Evolutionary conservation across 2,329 filamentous ascomycete genomes (phyloP), one percentile per base, ranked within the genome.

Genomic region (Elsinoe arachidis): DNA sequence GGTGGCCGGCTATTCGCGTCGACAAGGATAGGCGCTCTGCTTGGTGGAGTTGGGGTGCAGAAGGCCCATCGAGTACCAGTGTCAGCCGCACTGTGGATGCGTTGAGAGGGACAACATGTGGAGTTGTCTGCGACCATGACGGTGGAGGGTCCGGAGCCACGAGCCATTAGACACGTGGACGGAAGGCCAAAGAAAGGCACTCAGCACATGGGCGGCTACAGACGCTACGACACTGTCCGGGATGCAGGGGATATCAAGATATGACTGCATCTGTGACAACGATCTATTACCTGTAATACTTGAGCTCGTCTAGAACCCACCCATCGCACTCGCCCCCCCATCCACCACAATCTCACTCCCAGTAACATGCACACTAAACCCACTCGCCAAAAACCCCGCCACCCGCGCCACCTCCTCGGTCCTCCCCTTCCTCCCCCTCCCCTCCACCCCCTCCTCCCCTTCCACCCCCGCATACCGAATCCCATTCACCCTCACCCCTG

Each of bases 261-360:
- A 30, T 30, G 2, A 9, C 9, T 30, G 26, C 5, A 30, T 30
- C 23, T 26, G 23, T 26, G 23, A 30, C 26, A 2, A 30, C 7
- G 7, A 30, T 30, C 4, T 30, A 30, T 2, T 7, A 30, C 2
- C 26, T 7, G 9, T 30, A 9, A n/a, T n/a, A n/a, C n/a, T n/a
- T n/a, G n/a, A n/a, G n/a, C n/a, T n/a, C n/a, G n/a, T n/a, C 9
- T 7, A 30, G 7, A 30, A 30, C 26, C 26, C 26, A 59, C 68
- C 69, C 67, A 71, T 68, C 4, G 66, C 65, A 19, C 65, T 65
- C 17, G 79, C 78, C 6, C 82, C 82, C 3, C 81, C 82, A 70
- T 85, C 82, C 12, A 84, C 81, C 12, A 83, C 76, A 63, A 85
- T 68, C 65, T 85, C 84, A 1, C 79, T 74, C 1, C 82, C 82